Evolutionary conservation across 2,329 filamentous ascomycete species (phyloP), one percentile per base, ranked within the genome.

Genomic region (Pochonia chlamydosporia): DNA sequence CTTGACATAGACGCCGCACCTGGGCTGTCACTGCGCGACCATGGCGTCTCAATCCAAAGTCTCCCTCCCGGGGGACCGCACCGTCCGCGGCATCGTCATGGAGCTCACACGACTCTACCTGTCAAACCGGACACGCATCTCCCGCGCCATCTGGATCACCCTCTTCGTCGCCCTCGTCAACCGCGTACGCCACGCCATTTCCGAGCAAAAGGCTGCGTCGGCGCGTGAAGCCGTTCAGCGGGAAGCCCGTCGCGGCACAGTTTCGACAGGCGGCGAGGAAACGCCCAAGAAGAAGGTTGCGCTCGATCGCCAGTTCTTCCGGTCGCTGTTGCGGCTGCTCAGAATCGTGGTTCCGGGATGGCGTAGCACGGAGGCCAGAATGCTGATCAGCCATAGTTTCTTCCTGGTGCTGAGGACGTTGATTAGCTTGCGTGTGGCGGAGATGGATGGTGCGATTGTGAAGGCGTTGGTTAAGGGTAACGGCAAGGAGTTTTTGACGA

Each of bases 401-500:
- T 99, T 99, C 64, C 71, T 99, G 56, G 86, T 99, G 18, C 66
- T 96, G 50, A 75, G 93, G 58, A 97, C 93, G 1, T 71, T 99
- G 61, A 90, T 99, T 58, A 96, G 91, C 68, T 66, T 99, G 58
- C 95, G 96, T 66, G 93, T 99, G 20, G 93, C 93, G 2, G 91
- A 96, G 65, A 84, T 99, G 74, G 93, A 99, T 67, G 93, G 93
- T 40, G 84, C 84, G 51, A 81, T 99, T 50, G 93, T 99, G 49
- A 96, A 93, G 69, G 91, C 83, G 54, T 72, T 99, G 47, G 91
- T 99, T 40, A 85, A 90, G 66, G 93, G 93, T 2, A 93, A 85
- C 56, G 93, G 92, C 14, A 88, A 82, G 65, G 90, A 95, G 55
- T 99, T 99, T 56, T 63, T 97, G 58, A 83, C 84, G 56, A 84